phyloP scores from a whole-genome alignment of 192 early-diverging fungal genomes.

The Linnemannia exigua region DNA sequence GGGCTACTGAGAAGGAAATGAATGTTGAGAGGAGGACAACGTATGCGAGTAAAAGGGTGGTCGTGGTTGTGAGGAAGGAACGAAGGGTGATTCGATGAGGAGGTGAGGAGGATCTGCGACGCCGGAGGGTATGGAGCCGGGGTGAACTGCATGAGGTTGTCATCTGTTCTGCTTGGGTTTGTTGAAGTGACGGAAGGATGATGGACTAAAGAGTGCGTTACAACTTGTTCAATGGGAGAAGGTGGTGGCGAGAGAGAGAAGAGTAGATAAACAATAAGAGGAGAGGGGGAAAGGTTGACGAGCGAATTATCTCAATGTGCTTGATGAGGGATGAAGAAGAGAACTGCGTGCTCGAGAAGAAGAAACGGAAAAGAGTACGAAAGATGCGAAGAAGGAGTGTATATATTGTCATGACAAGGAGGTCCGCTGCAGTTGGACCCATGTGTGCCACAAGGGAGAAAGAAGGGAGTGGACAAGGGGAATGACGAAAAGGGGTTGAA shows the following conservation, averaged over 20 bases:
- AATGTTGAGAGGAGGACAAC: neutral
- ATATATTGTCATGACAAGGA: neutral
- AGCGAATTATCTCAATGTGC: too few species aligned
- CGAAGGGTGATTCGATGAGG: neutral
- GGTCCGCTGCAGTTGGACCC: neutral
- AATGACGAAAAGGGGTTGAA: too few species aligned
- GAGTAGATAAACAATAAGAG: neutral
- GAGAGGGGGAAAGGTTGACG: neutral
- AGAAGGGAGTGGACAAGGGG: neutral
- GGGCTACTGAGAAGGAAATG: neutral
- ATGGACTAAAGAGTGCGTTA: neutral
- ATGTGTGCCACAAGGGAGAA: neutral
- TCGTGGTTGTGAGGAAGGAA: neutral
- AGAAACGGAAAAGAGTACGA: neutral
- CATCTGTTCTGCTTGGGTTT: neutral
- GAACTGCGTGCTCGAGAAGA: too few species aligned
- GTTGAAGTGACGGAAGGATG: neutral
- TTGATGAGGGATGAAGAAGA: too few species aligned
- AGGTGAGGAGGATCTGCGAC: neutral
- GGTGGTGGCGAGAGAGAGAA: too few species aligned
- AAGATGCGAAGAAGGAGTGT: neutral
- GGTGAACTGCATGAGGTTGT: neutral
- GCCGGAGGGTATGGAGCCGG: neutral
- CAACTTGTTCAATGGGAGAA: neutral
- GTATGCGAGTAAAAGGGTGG: neutral